Conservation (phyloP, 1,139 yeast species). For the Pneumocystis sp. region DNA sequence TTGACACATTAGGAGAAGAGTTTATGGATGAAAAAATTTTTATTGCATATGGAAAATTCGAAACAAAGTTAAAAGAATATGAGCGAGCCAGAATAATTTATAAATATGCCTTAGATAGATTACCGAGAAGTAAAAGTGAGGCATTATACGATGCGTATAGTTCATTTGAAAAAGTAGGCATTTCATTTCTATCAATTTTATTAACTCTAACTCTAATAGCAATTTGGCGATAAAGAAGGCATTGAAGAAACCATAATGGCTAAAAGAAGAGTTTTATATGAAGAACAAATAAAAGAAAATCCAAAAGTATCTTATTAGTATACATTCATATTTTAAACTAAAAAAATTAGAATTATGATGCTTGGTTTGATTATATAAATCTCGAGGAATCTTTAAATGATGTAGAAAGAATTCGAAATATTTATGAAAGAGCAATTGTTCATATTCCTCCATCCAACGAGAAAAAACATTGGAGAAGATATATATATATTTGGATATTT, state of each 20-base stretch:
- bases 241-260: constrained; percentile 38
- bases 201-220: constrained; percentile 15
- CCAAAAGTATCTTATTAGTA: constrained; percentile 23
- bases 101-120: constrained; percentile 35
- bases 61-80: constrained; percentile 42
- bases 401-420: constrained; percentile 21
- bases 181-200: background rate
- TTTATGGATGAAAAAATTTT: constrained; percentile 30
- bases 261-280: constrained; percentile 45
- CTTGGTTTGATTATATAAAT: constrained; percentile 65
- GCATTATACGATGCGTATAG: constrained; percentile 36
- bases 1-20: constrained; percentile 35
- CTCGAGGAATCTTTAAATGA: constrained; percentile 29
- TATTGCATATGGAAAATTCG: constrained; percentile 59
- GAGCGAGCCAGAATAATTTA: constrained; percentile 58
- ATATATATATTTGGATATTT: constrained; percentile 54
- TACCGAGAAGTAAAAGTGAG: constrained; percentile 32
- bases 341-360: constrained; percentile 38
- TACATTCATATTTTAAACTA: background rate
- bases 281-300: constrained; percentile 31
- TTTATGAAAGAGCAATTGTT: constrained; percentile 36
- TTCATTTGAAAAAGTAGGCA: constrained; percentile 39
- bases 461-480: constrained; percentile 46
- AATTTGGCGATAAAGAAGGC: constrained; percentile 41
- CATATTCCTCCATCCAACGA: constrained; percentile 27